phyloP scores from a whole-genome alignment of 805 yeast genomes.

The Kluyveromyces dobzhanskii region DNA sequence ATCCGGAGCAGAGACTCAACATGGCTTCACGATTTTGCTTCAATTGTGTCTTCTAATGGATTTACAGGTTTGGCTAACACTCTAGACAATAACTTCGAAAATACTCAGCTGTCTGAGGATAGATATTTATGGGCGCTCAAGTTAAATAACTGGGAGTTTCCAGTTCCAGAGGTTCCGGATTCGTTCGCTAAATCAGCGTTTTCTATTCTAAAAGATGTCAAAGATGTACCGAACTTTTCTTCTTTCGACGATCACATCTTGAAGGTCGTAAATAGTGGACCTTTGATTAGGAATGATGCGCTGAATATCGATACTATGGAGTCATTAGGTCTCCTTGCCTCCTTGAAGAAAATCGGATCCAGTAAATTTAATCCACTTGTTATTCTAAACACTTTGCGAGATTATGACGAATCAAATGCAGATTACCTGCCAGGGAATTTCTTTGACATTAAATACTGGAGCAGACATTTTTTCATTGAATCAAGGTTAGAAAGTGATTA shows the following conservation, averaged over 20 bases:
- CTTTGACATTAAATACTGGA: conserved; percentile 3
- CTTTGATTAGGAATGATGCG: background rate
- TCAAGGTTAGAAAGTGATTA: background rate
- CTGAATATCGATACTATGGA: background rate
- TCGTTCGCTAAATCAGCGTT: conserved; percentile 44
- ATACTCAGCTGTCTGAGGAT: conserved; percentile 11
- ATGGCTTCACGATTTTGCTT: background rate
- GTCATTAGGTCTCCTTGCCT: background rate
- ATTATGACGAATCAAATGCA: background rate
- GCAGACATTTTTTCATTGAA: background rate
- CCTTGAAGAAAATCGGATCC: background rate
- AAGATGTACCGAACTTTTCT: conserved; percentile 23
- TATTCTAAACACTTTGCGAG: background rate
- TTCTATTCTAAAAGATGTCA: conserved; percentile 39
- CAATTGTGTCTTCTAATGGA: conserved; percentile 33
- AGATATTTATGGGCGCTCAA: conserved; percentile 68
- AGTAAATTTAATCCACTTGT: background rate
- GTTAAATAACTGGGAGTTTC: conserved; percentile 68
- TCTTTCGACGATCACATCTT: background rate
- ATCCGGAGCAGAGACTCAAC: background rate
- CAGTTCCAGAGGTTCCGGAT: conserved; percentile 32
- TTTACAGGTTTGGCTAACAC: conserved; percentile 46
- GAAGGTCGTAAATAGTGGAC: background rate
- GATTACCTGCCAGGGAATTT: conserved; percentile 3
- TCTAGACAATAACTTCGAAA: conserved; percentile 28